A percentile compares a stretch with the other conserved stretches of the same genome.
Evolutionary conservation across 2,329 filamentous ascomycete genomes (phyloP).

Genomic region (Aspergillus japonicus): DNA sequence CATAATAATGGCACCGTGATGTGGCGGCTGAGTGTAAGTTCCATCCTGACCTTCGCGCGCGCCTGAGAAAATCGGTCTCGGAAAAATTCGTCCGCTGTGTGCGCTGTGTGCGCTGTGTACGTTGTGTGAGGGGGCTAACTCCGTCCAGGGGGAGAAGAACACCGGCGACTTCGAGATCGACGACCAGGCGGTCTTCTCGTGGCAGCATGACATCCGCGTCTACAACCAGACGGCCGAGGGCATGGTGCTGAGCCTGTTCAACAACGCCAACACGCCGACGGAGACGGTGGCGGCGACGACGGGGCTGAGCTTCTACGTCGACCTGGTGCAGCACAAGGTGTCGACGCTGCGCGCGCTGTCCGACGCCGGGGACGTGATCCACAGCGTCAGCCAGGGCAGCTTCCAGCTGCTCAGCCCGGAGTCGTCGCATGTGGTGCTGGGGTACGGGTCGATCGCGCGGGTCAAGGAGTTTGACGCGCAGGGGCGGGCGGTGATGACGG

Average conservation of each 20-base stretch:
- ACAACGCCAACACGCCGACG: slow-evolving; percentile 31
- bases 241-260: slow-evolving; percentile 33
- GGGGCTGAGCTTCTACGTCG: slow-evolving; percentile 23
- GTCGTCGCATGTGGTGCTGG: slow-evolving; percentile 30
- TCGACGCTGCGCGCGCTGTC: slow-evolving; percentile 22
- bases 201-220: slow-evolving; percentile 40
- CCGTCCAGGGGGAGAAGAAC: slow-evolving; percentile 21
- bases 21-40: slow-evolving; percentile 28
- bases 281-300: slow-evolving; percentile 22
- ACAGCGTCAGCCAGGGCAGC: slow-evolving; percentile 32
- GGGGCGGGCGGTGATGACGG: slow-evolving; percentile 33
- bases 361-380: slow-evolving; percentile 25
- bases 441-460: slow-evolving; percentile 37
- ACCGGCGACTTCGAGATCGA: slow-evolving; percentile 29
- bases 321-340: slow-evolving; percentile 25
- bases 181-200: slow-evolving; percentile 24
- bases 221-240: slow-evolving; percentile 35
- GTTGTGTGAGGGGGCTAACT: background rate
- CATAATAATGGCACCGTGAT: slow-evolving; percentile 30
- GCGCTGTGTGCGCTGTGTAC: too few relatives aligned
- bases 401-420: slow-evolving; percentile 25
- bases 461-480: slow-evolving; percentile 37
- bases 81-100: too few relatives aligned
- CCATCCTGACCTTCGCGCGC: too few relatives aligned
- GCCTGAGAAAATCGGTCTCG: too few relatives aligned